A percentile compares a stretch with the other conserved stretches of the same genome.
Conservation (phyloP, 1,284 basidiomycete genomes). For the Bjerkandera adusta region DNA sequence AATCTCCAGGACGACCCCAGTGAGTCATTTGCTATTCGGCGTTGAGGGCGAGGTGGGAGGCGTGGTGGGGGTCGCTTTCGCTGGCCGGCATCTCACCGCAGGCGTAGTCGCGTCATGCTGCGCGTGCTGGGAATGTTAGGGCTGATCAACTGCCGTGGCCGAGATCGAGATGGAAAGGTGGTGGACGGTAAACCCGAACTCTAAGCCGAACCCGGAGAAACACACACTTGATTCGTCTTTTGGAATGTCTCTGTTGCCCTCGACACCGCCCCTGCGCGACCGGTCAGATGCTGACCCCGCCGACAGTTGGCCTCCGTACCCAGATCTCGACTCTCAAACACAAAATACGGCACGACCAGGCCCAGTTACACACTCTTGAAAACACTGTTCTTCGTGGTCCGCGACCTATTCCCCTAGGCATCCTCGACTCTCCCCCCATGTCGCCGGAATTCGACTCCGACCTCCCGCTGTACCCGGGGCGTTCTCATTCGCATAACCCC, state of each 20-base stretch:
- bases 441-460: conserved; percentile 29
- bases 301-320: conserved; percentile 67
- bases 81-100: too few relatives aligned
- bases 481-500: conserved; percentile 3
- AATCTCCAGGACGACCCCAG: conserved; percentile 18
- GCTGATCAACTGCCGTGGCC: too few relatives aligned
- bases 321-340: conserved; percentile 77
- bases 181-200: too few relatives aligned
- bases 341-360: conserved; percentile 74
- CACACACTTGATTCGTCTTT: neutral
- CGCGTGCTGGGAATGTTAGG: too few relatives aligned
- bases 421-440: conserved; percentile 38
- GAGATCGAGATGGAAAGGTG: too few relatives aligned
- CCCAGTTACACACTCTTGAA: conserved; percentile 66
- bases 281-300: too few relatives aligned
- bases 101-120: too few relatives aligned
- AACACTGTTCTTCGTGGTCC: conserved; percentile 61
- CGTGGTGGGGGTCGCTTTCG: too few relatives aligned
- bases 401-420: conserved; percentile 48
- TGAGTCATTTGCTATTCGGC: too few relatives aligned
- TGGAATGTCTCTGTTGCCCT: conserved; percentile 3
- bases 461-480: conserved; percentile 33
- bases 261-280: too few relatives aligned
- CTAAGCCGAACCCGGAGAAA: neutral
- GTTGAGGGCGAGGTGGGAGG: too few relatives aligned